Conservation (phyloP, 2,329 filamentous ascomycete species). For the Xylaria sp. region DNA sequence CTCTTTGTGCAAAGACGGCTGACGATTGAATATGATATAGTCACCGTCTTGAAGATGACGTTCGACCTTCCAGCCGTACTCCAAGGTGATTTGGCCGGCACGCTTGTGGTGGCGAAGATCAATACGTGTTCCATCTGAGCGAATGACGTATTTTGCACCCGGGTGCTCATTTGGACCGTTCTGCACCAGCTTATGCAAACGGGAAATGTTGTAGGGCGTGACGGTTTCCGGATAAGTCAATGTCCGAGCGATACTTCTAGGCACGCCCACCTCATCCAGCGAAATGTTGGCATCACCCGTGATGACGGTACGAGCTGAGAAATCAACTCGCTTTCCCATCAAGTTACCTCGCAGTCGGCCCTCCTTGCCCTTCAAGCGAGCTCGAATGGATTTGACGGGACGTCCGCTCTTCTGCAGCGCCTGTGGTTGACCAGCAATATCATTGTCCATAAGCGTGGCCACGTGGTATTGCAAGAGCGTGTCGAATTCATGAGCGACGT, state of each 20-base stretch:
- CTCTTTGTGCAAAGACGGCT: conserved; percentile 97
- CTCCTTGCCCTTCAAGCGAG: conserved; percentile 97
- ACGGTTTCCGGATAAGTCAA: conserved; percentile 96
- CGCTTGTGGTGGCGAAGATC: conserved; percentile 91
- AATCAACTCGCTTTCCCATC: conserved; percentile 99
- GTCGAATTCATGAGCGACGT: conserved; percentile 88
- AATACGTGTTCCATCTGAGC: conserved; percentile 87
- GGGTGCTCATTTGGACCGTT: conserved; percentile 95
- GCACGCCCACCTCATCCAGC: conserved; percentile 94
- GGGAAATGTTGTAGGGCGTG: conserved; percentile 95
- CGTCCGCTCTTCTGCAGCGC: conserved; percentile 95
- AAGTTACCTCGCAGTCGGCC: conserved; percentile 95
- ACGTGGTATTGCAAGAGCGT: conserved; percentile 93
- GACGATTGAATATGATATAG: conserved; percentile 99
- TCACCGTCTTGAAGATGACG: conserved; percentile 93
- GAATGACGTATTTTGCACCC: conserved; percentile 92
- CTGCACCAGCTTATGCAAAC: conserved; percentile 80
- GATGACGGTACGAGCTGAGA: conserved; percentile 98
- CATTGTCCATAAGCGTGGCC: conserved; percentile 99
- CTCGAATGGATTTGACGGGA: conserved; percentile 93
- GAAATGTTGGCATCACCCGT: conserved; percentile 97
- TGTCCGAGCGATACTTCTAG: conserved; percentile 84
- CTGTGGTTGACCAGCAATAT: conserved; percentile 91
- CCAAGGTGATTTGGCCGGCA: conserved; percentile 75
- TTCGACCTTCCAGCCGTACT: conserved; percentile 98